A percentile compares a stretch with the other conserved stretches of the same genome.
Conservation (phyloP, 768 basidiomycete species). For the Russula foetens region DNA sequence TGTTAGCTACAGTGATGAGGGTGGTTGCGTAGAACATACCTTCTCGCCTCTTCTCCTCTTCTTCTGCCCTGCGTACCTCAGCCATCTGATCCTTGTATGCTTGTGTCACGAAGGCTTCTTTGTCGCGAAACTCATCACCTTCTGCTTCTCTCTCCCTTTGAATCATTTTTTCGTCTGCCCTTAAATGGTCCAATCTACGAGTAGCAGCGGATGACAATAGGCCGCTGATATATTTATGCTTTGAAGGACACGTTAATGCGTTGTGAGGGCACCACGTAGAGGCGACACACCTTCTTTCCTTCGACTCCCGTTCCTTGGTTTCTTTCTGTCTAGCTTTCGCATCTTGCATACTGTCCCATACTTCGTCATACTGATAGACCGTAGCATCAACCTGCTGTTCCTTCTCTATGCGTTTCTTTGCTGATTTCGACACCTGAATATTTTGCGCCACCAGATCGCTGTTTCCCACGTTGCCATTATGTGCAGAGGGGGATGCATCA, state of each 20-base stretch:
- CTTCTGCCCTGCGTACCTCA: slow-evolving; percentile 82
- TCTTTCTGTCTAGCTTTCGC: slow-evolving; percentile 68
- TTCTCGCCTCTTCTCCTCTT: slow-evolving; percentile 84
- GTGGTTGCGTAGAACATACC: slow-evolving; percentile 43
- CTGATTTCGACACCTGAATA: slow-evolving; percentile 51
- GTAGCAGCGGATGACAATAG: slow-evolving; percentile 80
- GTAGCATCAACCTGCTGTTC: slow-evolving; percentile 74
- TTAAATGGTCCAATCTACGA: slow-evolving; percentile 76
- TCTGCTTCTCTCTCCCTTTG: slow-evolving; percentile 87
- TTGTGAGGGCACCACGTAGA: not conserved
- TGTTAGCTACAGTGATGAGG: not conserved
- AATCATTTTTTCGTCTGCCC: slow-evolving; percentile 98
- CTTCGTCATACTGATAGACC: slow-evolving; percentile 92
- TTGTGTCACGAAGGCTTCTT: slow-evolving; percentile 95
- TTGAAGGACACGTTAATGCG: not conserved
- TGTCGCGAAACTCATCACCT: slow-evolving; percentile 89
- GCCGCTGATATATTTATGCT: slow-evolving; percentile 91
- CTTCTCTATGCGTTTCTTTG: slow-evolving; percentile 65
- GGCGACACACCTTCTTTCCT: slow-evolving; percentile 58
- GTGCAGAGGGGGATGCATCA: slow-evolving; percentile 36
- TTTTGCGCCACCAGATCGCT: slow-evolving; percentile 52
- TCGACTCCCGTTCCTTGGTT: slow-evolving; percentile 65
- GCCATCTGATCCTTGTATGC: slow-evolving; percentile 97
- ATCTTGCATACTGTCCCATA: slow-evolving; percentile 94
- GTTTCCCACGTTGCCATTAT: slow-evolving; percentile 37